Base-by-base conservation (phyloP, 225 moss, liverwort and hornwort genomes). In the Bryoerythrophyllum caledonicum region DNA sequence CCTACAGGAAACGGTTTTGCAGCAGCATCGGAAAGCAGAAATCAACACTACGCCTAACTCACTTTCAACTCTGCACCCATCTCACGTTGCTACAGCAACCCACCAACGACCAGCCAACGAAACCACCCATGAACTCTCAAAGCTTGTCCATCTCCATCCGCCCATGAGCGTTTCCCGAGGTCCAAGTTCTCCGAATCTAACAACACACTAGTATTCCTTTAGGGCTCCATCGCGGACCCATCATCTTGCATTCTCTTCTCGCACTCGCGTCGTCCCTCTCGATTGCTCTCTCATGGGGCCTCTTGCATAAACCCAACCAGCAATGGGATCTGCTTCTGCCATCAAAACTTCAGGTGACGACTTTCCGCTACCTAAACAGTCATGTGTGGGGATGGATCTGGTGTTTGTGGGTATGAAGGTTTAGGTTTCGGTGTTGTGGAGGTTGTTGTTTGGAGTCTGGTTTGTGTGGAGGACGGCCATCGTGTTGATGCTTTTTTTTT, bases 321-420 rank as follows among this genome's bases (percentile, higher is more conserved):
- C 48, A 38, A 49, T 49, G 48, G 48, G 48, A 26, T 15, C 28
- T 32, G 26, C 23, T 52, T 21, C 54, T 41, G 53, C n/a, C 28
- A 55, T 32, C 54, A 56, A 56, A 71, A 56, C 8, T 23, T 56
- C 77, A 57, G 63, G 71, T 78, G 28, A 27, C 48, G 19, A 17
- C 7, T 48, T 49, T 49, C 17, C 19, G 48, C 17, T 17, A 49
- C 17, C 5, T 4, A 48, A 48, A 48, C 16, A 4, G 17, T 4
- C 16, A 48, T 8, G 8, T 38, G 2, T 38, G 34, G 34, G 44
- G 3, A 48, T 17, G 17, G 48, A 48, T 48, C 48, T 17, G 19
- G 17, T 48, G 17, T 16, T 16, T 46, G 46, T 46, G 4, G 16
- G 46, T 46, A 16, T 16, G 48, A 48, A 17, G 17, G 5, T 3